Evolutionary conservation across 148 eudicot genomes (phyloP), one percentile per base, ranked within the genome.

Genomic region (Silene latifolia): DNA sequence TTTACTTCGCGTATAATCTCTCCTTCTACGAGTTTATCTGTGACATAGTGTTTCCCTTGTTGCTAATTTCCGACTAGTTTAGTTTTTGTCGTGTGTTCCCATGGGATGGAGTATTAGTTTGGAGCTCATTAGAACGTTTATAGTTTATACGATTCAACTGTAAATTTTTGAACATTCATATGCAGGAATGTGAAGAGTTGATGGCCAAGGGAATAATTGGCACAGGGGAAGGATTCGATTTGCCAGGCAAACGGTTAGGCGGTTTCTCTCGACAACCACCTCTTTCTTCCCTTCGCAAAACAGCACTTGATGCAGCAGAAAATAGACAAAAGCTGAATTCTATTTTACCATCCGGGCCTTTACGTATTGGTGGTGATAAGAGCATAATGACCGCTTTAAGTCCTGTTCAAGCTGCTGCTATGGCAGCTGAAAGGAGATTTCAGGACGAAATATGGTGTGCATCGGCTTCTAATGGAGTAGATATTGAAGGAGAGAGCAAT

Each of bases 351-450:
- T 76, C 92, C 14, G 99, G 97, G 29, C 93, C 99, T 24, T 80
- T 84, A 72, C 91, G 90, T 51, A 77, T 95, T 73, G 99, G 99
- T 74, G 97, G 99, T 63, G 96, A 95, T 81, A 89, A 81, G 74
- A 84, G 85, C 72, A 84, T 92, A 29, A 95, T 86, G 96, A 74
- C 70, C 78, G 84, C 91, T 39, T 85, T 95, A 59, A 89, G 80
- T 80, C 99, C 99, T 5, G 80, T 83, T 25, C 97, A 95, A 86
- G 99, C 99, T 77, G 99, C 99, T 81, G 99, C 96, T 67, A 95
- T 95, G 99, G 99, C 99, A 75, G 97, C 99, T 18, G 97, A 92
- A 81, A 89, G 99, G 87, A 92, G 99, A 82, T 78, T 90, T 44
- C 92, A 83, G 66, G 99, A 95, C 81, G 93, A 95, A 46, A 81